Percentiles rank a stretch among this genome's conserved stretches.
These are phyloP conservation scores for Wickerhamomyces subpelliculosus DNA, from an alignment of 805 yeast species.

Conservation along the genomic window DNA sequence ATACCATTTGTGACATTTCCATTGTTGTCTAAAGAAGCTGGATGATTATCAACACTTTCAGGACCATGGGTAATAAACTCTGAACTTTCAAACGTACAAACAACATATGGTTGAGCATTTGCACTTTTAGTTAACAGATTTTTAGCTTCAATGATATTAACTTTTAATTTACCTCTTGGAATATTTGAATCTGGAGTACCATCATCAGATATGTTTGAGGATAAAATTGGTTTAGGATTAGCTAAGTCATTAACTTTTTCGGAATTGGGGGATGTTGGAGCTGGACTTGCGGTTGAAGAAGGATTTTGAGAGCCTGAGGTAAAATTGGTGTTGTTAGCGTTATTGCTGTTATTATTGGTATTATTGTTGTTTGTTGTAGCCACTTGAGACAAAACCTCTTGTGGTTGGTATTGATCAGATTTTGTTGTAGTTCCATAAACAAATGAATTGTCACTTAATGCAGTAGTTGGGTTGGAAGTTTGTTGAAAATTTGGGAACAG, in stretches of 20 bases:
- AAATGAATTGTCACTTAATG: conserved; percentile 51
- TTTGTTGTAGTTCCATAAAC: conserved; percentile 64
- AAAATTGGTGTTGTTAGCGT: conserved; percentile 6
- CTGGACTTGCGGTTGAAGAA: conserved; percentile 6
- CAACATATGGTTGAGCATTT: conserved; percentile 75
- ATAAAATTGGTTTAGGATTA: conserved; percentile 8
- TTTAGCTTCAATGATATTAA: conserved; percentile 74
- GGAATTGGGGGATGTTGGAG: conserved; percentile 2
- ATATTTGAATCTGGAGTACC: conserved; percentile 6
- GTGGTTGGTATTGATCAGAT: conserved; percentile 27
- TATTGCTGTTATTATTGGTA: conserved; percentile 15
- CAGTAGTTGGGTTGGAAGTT: conserved; percentile 61
- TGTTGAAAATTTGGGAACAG: conserved; percentile 34
- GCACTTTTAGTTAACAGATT: conserved; percentile 51
- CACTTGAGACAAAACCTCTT: conserved; percentile 28
- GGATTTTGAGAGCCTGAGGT: no score
- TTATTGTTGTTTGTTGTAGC: conserved; percentile 15
- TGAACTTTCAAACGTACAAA: conserved; percentile 84
- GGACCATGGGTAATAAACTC: conserved; percentile 87
- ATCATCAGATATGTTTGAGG: conserved; percentile 11
- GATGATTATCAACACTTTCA: conserved; percentile 28
- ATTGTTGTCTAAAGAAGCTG: conserved; percentile 21
- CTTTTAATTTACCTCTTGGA: conserved; percentile 74
- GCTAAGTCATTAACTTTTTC: conserved; percentile 3
- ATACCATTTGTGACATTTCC: conserved; percentile 1